These are phyloP conservation scores for Coriaria nepalensis DNA, from an alignment of 306 rosid species.

Conservation along the genomic window DNA sequence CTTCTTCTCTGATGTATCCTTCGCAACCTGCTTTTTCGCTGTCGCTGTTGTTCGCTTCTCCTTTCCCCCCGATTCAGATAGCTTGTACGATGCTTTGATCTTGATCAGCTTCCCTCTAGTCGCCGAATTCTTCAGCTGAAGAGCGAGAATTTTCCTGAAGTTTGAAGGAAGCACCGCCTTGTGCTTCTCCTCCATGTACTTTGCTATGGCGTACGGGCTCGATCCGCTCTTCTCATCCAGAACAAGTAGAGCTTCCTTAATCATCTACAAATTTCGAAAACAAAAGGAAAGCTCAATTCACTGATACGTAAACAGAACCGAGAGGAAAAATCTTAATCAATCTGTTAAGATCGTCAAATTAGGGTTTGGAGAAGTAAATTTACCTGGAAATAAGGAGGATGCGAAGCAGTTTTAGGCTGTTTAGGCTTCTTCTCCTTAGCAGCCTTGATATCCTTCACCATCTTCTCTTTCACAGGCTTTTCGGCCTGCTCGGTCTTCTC, in stretches of 20 bases:
- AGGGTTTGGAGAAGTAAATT: no score
- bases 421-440: conserved; percentile 44
- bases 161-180: conserved; percentile 54
- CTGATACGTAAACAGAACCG: neutral
- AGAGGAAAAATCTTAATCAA: no score
- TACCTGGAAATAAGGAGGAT: conserved; percentile 88
- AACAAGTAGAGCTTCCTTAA: conserved; percentile 59
- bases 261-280: conserved; percentile 38
- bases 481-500: conserved; percentile 22
- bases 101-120: conserved; percentile 56
- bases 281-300: neutral
- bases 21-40: neutral
- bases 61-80: conserved; percentile 29
- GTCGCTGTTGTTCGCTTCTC: conserved; percentile 1
- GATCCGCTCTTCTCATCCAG: conserved; percentile 70
- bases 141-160: conserved; percentile 56
- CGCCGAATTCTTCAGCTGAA: conserved; percentile 69
- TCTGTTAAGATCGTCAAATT: no score
- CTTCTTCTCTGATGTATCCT: conserved; percentile 16
- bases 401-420: conserved; percentile 44
- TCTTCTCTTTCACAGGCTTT: conserved; percentile 37
- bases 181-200: conserved; percentile 80
- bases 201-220: conserved; percentile 81
- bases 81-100: conserved; percentile 73
- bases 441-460: conserved; percentile 26